Evolutionary conservation across 768 basidiomycete species (phyloP).

Genomic region (Leucocoprinus sp.): DNA sequence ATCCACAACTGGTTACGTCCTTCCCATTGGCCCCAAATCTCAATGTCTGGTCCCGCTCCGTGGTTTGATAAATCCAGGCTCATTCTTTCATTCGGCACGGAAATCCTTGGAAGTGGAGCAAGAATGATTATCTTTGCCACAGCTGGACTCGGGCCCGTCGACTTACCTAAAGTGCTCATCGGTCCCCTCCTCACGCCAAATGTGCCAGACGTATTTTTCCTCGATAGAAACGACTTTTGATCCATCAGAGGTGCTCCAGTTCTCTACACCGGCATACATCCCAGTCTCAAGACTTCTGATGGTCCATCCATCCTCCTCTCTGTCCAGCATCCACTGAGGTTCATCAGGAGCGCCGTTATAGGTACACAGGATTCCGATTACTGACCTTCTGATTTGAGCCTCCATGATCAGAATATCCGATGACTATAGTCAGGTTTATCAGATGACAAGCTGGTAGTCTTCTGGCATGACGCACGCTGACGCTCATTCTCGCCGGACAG

Average conservation of each 20-base stretch:
- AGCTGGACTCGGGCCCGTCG: not conserved
- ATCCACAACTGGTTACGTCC: slow-evolving; percentile 32
- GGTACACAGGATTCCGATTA: not conserved
- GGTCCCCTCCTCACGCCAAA: slow-evolving; percentile 25
- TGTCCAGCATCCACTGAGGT: slow-evolving; percentile 28
- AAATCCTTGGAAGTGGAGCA: slow-evolving; percentile 24
- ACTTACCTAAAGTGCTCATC: slow-evolving; percentile 20
- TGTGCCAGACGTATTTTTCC: slow-evolving; percentile 26
- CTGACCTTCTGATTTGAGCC: slow-evolving; percentile 37
- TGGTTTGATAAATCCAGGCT: slow-evolving; percentile 35
- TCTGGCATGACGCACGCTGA: not conserved
- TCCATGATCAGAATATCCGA: slow-evolving; percentile 6
- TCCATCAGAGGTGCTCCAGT: slow-evolving; percentile 16
- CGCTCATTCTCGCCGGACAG: not conserved
- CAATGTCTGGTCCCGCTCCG: slow-evolving; percentile 33
- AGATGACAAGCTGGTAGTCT: not conserved
- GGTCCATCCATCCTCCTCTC: slow-evolving; percentile 16
- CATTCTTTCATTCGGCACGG: slow-evolving; percentile 24
- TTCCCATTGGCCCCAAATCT: slow-evolving; percentile 33
- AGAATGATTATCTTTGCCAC: not conserved
- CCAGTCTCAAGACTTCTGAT: slow-evolving; percentile 26
- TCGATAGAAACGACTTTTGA: slow-evolving; percentile 21
- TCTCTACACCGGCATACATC: slow-evolving; percentile 24
- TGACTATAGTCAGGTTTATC: not conserved
- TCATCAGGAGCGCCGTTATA: not conserved